Conservation (phyloP, 306 rosid genomes). For the Dryas drummondii region DNA sequence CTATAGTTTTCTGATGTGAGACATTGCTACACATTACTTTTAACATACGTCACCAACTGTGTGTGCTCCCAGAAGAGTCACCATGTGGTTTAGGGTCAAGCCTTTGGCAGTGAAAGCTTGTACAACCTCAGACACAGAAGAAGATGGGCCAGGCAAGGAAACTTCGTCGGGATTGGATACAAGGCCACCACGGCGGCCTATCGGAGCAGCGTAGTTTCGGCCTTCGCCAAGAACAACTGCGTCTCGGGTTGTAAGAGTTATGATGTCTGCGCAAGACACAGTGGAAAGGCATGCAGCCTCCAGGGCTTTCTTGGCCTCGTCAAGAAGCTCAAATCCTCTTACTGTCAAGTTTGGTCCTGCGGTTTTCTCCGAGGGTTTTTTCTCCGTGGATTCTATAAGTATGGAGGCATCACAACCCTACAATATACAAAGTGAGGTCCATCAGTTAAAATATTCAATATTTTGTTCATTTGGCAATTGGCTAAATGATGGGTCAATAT, state of each 20-base stretch:
- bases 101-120: too few relatives aligned
- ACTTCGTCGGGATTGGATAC: conserved; percentile 9
- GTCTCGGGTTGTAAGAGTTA: conserved; percentile 51
- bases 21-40: too few relatives aligned
- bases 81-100: too few relatives aligned
- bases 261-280: conserved; percentile 60
- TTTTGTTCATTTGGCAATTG: too few relatives aligned
- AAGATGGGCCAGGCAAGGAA: too few relatives aligned
- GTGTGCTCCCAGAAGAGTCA: too few relatives aligned
- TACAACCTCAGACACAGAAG: too few relatives aligned
- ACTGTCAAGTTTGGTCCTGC: conserved; percentile 30
- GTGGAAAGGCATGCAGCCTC: conserved; percentile 51
- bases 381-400: conserved; percentile 38
- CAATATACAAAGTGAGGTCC: not conserved
- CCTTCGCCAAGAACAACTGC: conserved; percentile 52
- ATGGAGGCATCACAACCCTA: conserved; percentile 68
- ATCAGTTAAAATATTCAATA: too few relatives aligned
- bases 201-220: conserved; percentile 42
- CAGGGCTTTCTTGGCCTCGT: conserved; percentile 37
- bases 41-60: too few relatives aligned
- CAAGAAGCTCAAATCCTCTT: conserved; percentile 47
- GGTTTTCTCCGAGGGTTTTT: conserved; percentile 26
- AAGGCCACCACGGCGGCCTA: conserved; percentile 47
- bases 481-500: too few relatives aligned
- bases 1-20: too few relatives aligned